A percentile compares a stretch with the other conserved stretches of the same genome.
These are phyloP conservation scores for Datura wrightii DNA, from an alignment of 257 asterid genomes.

Conservation along the genomic window DNA sequence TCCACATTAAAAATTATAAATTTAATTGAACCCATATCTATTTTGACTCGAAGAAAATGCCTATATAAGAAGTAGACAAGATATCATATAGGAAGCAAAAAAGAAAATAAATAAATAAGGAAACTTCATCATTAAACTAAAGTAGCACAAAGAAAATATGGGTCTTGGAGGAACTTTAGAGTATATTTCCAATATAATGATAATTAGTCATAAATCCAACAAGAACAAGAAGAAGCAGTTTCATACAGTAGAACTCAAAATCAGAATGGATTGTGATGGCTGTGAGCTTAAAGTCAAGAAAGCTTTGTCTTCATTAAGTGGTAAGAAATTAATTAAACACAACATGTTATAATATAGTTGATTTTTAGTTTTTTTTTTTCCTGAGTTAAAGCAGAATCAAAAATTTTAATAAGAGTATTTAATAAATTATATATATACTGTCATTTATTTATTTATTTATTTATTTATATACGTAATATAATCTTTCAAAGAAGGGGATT, in stretches of 20 bases:
- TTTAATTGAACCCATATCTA: too few species aligned
- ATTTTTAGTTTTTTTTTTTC: background rate
- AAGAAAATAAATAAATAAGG: background rate
- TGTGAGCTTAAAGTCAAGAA: slow-evolving; percentile 89
- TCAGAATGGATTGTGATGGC: slow-evolving; percentile 96
- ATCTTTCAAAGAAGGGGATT: background rate
- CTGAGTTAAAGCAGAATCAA: too few species aligned
- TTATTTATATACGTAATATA: background rate
- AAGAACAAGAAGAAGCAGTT: slow-evolving; percentile 71
- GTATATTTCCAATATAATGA: slow-evolving; percentile 69
- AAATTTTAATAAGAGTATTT: too few species aligned
- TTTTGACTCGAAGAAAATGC: background rate
- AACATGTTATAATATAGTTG: background rate
- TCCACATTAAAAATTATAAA: too few species aligned
- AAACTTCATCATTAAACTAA: background rate
- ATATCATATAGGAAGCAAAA: background rate
- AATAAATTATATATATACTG: too few species aligned
- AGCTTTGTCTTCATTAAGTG: slow-evolving; percentile 70
- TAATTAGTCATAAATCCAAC: slow-evolving; percentile 47
- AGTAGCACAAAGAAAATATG: slow-evolving; percentile 42
- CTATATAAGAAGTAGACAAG: background rate
- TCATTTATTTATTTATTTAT: background rate
- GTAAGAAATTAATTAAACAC: slow-evolving; percentile 37
- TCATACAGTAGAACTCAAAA: slow-evolving; percentile 76
- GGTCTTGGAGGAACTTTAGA: slow-evolving; percentile 81